These are phyloP conservation scores for Chlamydomonas eustigma DNA, from an alignment of 139 green algal species.

Conservation along the genomic window DNA sequence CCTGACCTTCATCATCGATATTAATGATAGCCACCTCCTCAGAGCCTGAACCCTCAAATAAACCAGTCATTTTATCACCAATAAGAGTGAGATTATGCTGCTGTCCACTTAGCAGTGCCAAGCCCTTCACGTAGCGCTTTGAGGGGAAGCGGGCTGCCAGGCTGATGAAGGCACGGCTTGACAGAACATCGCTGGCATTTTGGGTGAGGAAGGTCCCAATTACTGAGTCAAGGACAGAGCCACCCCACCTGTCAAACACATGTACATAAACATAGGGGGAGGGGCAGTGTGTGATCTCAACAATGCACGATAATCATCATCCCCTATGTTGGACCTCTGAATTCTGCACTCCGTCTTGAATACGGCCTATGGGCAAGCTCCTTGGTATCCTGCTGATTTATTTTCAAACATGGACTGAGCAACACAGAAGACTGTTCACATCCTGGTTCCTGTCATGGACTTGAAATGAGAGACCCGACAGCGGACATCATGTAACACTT, in stretches of 20 bases:
- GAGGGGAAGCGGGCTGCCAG: slow-evolving; percentile 60
- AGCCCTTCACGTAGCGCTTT: neutral
- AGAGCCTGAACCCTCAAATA: neutral
- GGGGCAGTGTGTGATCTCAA: neutral
- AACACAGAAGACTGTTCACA: too few relatives aligned
- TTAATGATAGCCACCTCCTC: neutral
- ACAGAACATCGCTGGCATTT: slow-evolving; percentile 77
- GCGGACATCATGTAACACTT: too few relatives aligned
- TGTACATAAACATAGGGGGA: neutral
- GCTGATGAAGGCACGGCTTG: slow-evolving; percentile 72
- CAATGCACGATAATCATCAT: too few relatives aligned
- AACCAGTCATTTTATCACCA: too few relatives aligned
- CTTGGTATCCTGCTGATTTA: too few relatives aligned
- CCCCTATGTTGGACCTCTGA: too few relatives aligned
- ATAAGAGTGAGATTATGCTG: too few relatives aligned
- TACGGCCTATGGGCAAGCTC: too few relatives aligned
- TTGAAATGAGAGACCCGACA: too few relatives aligned
- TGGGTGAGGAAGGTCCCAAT: slow-evolving; percentile 80
- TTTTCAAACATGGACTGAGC: too few relatives aligned
- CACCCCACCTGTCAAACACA: slow-evolving; percentile 49
- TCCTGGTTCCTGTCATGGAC: too few relatives aligned
- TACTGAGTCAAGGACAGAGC: slow-evolving; percentile 74
- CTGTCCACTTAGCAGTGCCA: neutral
- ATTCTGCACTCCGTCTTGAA: too few relatives aligned
- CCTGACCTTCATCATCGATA: neutral